Evolutionary conservation across 306 rosid genomes (phyloP), one percentile per base, ranked within the genome.

Genomic region (Begonia loranthoides): DNA sequence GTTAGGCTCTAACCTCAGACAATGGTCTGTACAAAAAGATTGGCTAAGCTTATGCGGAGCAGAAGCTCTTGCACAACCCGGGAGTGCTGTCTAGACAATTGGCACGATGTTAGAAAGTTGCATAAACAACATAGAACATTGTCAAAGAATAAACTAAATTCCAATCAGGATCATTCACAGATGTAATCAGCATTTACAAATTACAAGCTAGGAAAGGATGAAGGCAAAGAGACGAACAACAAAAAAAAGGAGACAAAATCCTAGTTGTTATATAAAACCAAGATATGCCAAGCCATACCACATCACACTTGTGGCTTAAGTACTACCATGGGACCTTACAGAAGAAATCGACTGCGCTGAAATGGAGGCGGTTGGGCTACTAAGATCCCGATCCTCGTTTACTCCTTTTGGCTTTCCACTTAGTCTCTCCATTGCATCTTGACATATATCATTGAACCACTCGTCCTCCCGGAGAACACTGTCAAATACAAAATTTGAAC

Each of bases 331-430:
- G 57, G 99, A 92, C 72, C 88, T 80, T 34, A 92, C 77, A 6
- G 99, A 92, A 16, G 99, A 92, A 36, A 92, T 71, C 19, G 99
- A 92, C 13, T 86, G 96, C n/a, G 99, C 99, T 0, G 99, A 90
- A 50, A 86, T 72, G 3, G 99, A 92, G 6, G 99, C 94, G 3
- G 99, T 92, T 16, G 99, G 99, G 79, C 99, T 92, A 62, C 70
- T 83, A 46, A 51, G 81, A 10, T 92, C 99, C 24, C 87, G 82
- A 33, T 87, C 99, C 11, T 93, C 96, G 16, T 80, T 87, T 54
- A 69, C 61, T 45, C 78, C 82, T 66, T 79, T 87, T 15, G 99
- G 96, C 66, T 58, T 92, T 49, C 99, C 99, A 53, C 94, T 87
- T 24, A 87, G 66, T 64, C 96, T 83, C 61, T 83, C 94, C 53